Evolutionary conservation across 129 eudicot genomes (phyloP).

Genomic region (Pulicaria dysenterica): DNA sequence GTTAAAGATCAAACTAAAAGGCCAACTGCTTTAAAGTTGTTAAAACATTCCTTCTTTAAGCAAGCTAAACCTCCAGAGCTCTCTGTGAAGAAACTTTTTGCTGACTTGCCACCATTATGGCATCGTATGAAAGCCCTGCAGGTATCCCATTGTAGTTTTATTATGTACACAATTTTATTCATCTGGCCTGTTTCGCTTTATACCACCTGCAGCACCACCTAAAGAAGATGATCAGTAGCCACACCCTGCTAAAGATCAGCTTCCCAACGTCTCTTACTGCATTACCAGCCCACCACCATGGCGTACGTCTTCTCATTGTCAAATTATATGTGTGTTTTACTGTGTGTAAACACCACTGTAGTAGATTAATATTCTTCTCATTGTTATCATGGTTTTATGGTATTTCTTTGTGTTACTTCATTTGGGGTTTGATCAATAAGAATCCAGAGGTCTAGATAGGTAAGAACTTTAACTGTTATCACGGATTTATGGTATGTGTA

Average conservation of each 20-base stretch:
- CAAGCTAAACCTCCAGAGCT: conserved; percentile 88
- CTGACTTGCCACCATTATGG: conserved; percentile 90
- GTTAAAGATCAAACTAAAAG: conserved; percentile 98
- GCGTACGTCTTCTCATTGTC: conserved; percentile 47
- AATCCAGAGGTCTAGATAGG: too few relatives aligned
- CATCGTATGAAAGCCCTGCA: conserved; percentile 92
- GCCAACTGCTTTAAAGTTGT: conserved; percentile 90
- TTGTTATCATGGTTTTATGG: neutral
- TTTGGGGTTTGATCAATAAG: too few relatives aligned
- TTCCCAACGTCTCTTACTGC: conserved; percentile 77
- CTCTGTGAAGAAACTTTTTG: conserved; percentile 79
- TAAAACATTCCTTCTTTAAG: conserved; percentile 92
- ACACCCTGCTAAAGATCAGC: conserved; percentile 81
- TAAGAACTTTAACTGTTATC: too few relatives aligned
- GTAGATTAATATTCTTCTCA: neutral
- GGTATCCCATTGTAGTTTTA: conserved; percentile 40
- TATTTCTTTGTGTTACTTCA: neutral
- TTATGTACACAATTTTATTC: conserved; percentile 4
- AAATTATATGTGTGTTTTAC: neutral
- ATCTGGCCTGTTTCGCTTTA: neutral
- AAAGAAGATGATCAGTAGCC: conserved; percentile 74
- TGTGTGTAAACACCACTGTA: neutral
- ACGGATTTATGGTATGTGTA: too few relatives aligned
- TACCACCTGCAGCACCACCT: conserved; percentile 50
- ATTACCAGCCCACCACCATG: conserved; percentile 91